Percentiles rank a stretch among this genome's conserved stretches.
phyloP scores from a whole-genome alignment of 2,329 filamentous ascomycete genomes.

The Catunica adiposa region DNA sequence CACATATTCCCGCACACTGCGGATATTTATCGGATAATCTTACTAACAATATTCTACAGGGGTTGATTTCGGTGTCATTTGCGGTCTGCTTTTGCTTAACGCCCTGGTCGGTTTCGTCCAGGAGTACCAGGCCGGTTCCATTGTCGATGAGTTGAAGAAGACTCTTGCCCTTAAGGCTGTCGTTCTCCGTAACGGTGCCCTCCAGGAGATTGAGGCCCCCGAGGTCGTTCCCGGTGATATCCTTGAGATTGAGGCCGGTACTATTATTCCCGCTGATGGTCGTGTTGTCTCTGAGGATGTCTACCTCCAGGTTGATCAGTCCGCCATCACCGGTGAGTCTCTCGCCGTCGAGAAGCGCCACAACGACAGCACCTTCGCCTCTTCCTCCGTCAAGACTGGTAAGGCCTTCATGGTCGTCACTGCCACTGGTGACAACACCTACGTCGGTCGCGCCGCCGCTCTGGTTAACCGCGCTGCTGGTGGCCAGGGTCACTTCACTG shows the following conservation, averaged over 20 bases:
- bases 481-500: conserved; percentile 74
- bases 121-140: conserved; percentile 77
- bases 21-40: background rate
- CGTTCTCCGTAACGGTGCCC: conserved; percentile 61
- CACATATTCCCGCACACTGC: background rate
- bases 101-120: conserved; percentile 75
- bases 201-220: conserved; percentile 64
- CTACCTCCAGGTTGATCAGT: conserved; percentile 83
- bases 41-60: conserved; percentile 21
- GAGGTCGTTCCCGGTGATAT: conserved; percentile 84
- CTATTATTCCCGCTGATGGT: conserved; percentile 79
- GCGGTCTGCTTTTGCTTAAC: conserved; percentile 67
- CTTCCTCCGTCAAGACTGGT: conserved; percentile 80
- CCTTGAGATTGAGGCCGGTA: conserved; percentile 72
- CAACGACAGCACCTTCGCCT: conserved; percentile 66
- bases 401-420: conserved; percentile 71
- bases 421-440: conserved; percentile 75
- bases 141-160: conserved; percentile 83
- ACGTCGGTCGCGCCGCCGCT: conserved; percentile 75
- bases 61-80: conserved; percentile 90
- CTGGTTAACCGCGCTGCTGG: conserved; percentile 62
- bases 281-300: conserved; percentile 69
- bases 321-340: conserved; percentile 80
- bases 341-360: conserved; percentile 80
- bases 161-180: conserved; percentile 76